Conservation (phyloP, 2,329 filamentous ascomycete genomes). For the Fusarium praegraminearum region DNA sequence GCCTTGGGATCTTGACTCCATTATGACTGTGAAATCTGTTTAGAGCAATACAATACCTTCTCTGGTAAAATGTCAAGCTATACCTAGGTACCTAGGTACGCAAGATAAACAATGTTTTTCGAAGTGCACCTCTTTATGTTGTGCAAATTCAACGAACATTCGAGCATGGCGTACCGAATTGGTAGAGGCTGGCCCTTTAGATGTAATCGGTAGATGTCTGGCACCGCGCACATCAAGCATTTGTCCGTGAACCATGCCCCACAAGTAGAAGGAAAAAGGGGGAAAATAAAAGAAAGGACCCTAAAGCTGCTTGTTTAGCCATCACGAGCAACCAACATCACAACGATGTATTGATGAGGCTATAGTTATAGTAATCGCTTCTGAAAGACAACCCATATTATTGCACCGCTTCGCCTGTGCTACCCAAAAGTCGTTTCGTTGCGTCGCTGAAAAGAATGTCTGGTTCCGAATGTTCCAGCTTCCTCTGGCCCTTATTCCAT, state of each 20-base stretch:
- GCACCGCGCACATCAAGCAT: not conserved
- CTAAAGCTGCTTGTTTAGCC: slow-evolving; percentile 17
- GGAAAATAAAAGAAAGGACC: not conserved
- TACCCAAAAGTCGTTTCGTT: slow-evolving; percentile 41
- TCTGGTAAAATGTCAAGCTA: not conserved
- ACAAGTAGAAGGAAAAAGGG: not conserved
- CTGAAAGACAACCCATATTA: slow-evolving; percentile 30
- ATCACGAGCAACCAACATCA: slow-evolving; percentile 24
- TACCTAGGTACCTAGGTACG: no score
- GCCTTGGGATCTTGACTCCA: not conserved
- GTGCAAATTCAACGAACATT: not conserved
- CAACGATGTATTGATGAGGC: slow-evolving; percentile 34
- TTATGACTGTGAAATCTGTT: not conserved
- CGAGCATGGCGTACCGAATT: accelerated
- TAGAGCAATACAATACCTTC: not conserved
- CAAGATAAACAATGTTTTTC: not conserved
- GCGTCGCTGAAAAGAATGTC: slow-evolving; percentile 24
- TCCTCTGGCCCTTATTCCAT: not conserved
- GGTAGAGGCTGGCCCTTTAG: not conserved
- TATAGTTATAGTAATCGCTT: slow-evolving; percentile 32
- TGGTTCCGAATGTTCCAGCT: not conserved
- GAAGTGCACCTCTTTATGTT: not conserved
- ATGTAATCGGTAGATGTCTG: not conserved
- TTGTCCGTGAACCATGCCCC: not conserved
- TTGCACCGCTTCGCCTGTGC: slow-evolving; percentile 49